Percentiles rank a stretch among this genome's conserved stretches.
phyloP scores from a whole-genome alignment of 2,329 filamentous ascomycete species.

The Arthrobotrys conoides region DNA sequence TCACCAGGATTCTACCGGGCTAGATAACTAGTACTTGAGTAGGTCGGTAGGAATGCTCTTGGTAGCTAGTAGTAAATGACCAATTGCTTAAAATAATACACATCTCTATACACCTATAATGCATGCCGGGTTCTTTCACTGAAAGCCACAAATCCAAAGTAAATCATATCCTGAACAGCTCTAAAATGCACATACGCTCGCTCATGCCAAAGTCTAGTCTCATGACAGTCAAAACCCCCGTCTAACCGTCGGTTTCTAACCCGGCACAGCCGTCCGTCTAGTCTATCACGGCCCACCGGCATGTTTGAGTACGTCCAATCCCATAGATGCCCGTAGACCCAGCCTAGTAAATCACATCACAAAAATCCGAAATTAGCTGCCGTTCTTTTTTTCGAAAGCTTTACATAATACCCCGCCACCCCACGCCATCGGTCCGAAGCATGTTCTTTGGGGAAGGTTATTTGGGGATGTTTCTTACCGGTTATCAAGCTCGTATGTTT shows the following conservation, averaged over 20 bases:
- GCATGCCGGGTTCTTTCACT: not conserved
- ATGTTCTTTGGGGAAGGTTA: not conserved
- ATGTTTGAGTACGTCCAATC: constrained; percentile 74
- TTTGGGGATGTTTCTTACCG: constrained; percentile 24
- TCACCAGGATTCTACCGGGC: not conserved
- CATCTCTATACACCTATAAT: constrained; percentile 13
- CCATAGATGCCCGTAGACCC: constrained; percentile 80
- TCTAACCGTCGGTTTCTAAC: constrained; percentile 14
- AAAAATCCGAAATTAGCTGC: constrained; percentile 21
- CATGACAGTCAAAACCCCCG: not conserved
- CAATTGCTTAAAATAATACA: constrained; percentile 13
- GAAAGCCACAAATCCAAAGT: not conserved
- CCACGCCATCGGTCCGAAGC: constrained; percentile 39
- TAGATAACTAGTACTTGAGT: not conserved
- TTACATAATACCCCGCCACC: constrained; percentile 18
- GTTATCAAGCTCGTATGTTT: constrained; percentile 78
- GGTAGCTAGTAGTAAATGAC: not conserved
- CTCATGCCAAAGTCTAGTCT: not conserved
- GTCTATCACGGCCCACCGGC: constrained; percentile 17
- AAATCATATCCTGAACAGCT: not conserved
- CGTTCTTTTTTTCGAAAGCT: not conserved
- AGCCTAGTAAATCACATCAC: constrained; percentile 70
- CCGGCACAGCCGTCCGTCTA: constrained; percentile 23
- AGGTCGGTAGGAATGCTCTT: too few relatives aligned
- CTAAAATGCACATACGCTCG: constrained; percentile 8